phyloP scores from a whole-genome alignment of 129 eudicot species.

The Pseudognaphalium luteoalbum region DNA sequence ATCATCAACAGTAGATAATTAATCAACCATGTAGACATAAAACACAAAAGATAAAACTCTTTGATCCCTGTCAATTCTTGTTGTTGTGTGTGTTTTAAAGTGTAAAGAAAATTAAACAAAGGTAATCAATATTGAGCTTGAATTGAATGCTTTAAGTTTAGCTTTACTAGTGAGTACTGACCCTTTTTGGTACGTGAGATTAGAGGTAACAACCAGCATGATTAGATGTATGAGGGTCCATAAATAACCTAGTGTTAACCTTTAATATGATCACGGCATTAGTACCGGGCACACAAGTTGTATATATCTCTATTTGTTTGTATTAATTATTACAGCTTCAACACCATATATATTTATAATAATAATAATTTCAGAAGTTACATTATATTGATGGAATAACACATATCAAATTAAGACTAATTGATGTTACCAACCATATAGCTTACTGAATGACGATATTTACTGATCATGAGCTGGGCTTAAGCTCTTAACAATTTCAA shows the following conservation, averaged over 20 bases:
- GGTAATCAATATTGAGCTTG: slow-evolving; percentile 28
- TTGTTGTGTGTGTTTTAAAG: slow-evolving; percentile 25
- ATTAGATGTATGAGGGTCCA: slow-evolving; percentile 46
- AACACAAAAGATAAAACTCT: slow-evolving; percentile 12
- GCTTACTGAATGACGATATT: too few species aligned
- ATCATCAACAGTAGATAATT: not conserved
- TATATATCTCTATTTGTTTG: not conserved
- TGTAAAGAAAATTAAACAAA: slow-evolving; percentile 28
- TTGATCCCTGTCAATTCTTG: slow-evolving; percentile 29
- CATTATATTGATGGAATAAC: not conserved
- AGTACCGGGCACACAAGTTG: not conserved
- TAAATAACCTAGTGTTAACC: slow-evolving; percentile 21
- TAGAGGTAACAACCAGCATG: slow-evolving; percentile 43
- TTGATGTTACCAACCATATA: not conserved
- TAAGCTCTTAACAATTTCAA: too few species aligned
- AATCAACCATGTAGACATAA: slow-evolving; percentile 10
- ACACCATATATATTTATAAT: not conserved
- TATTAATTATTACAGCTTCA: not conserved
- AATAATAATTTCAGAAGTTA: not conserved
- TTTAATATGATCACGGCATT: not conserved
- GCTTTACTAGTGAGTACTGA: slow-evolving; percentile 21
- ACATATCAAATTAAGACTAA: slow-evolving; percentile 2
- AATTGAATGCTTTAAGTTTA: slow-evolving; percentile 33
- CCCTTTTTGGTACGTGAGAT: slow-evolving; percentile 39
- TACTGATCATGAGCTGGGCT: too few species aligned